A percentile compares a stretch with the other conserved stretches of the same genome.
These are phyloP conservation scores for Rhizophora mangle DNA, from an alignment of 345 rosid species.

Conservation along the genomic window DNA sequence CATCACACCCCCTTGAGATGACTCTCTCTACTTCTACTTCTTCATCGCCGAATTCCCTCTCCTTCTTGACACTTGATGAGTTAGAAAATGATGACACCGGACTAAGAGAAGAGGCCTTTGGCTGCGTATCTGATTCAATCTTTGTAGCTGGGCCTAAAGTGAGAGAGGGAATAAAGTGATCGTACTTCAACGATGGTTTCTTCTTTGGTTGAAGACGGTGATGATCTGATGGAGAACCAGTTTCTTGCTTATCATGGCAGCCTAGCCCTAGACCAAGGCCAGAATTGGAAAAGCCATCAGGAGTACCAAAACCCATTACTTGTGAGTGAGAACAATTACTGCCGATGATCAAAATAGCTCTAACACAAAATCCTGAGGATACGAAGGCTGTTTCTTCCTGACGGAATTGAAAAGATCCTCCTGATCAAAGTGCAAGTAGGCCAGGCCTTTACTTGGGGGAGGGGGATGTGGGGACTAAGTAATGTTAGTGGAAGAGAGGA, in stretches of 20 bases:
- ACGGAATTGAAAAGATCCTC: background rate
- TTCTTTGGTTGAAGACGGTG: background rate
- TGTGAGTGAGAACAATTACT: background rate
- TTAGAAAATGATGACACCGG: background rate
- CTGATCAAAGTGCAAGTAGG: background rate
- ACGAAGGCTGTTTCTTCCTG: background rate
- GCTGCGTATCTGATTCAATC: background rate
- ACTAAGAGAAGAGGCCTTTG: background rate
- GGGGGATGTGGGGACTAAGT: background rate
- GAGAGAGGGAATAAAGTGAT: constrained; percentile 1
- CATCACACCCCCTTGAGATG: background rate
- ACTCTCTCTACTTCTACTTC: background rate
- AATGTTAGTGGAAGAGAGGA: constrained; percentile 13
- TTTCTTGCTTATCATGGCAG: background rate
- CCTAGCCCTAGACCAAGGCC: background rate
- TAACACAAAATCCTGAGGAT: background rate
- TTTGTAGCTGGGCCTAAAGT: background rate
- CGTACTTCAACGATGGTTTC: constrained; percentile 4
- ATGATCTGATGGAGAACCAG: background rate
- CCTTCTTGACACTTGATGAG: background rate
- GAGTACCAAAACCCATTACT: background rate
- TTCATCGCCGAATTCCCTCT: background rate
- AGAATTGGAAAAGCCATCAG: background rate
- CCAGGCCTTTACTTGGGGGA: background rate
- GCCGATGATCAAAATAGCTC: background rate